Conservation (phyloP, 2,329 filamentous ascomycete genomes). For the Alternaria triticina region DNA sequence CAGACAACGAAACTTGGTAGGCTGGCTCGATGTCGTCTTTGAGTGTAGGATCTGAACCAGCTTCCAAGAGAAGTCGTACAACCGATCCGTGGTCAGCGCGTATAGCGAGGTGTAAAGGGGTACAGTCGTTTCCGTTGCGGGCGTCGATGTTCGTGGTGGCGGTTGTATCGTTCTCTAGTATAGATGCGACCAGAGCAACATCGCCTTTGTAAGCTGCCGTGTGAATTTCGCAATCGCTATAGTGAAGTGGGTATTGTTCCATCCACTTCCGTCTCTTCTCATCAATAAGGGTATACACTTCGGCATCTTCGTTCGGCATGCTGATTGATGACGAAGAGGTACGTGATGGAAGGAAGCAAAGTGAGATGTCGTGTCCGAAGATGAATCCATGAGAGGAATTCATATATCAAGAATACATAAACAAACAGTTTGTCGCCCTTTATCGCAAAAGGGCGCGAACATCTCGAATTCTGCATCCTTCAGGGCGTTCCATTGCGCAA, state of each 20-base stretch:
- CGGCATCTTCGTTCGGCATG: neutral
- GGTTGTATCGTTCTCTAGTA: neutral
- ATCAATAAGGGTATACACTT: neutral
- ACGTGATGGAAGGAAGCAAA: neutral
- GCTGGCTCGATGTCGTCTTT: neutral
- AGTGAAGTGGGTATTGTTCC: neutral
- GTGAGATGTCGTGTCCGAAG: neutral
- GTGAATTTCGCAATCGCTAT: neutral
- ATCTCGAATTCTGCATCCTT: neutral
- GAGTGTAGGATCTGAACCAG: neutral
- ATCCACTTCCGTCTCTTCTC: neutral
- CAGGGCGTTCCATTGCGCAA: neutral
- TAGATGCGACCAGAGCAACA: neutral
- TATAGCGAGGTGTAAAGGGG: conserved; percentile 3
- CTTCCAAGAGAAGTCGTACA: neutral
- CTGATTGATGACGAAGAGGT: neutral
- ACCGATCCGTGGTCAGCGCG: neutral
- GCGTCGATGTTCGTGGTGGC: neutral
- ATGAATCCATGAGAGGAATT: neutral
- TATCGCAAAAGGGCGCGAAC: neutral
- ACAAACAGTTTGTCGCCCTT: neutral
- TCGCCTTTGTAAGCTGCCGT: neutral
- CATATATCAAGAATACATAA: neutral
- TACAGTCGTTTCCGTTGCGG: neutral
- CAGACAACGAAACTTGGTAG: neutral